phyloP scores from a whole-genome alignment of 257 asterid species.

The Eucommia ulmoides region DNA sequence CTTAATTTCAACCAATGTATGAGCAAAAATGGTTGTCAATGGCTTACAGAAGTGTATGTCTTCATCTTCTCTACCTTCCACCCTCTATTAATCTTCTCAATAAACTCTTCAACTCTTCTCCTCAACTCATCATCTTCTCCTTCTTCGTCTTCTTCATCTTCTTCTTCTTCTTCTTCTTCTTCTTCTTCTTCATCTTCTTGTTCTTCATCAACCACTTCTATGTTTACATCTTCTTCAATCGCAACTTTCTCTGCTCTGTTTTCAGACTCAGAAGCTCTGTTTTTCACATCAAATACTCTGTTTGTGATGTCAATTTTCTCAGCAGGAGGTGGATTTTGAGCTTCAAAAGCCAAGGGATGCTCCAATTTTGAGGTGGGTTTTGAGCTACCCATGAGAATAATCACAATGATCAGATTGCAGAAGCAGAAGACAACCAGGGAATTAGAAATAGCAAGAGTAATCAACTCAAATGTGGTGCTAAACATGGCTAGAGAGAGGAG shows the following conservation, averaged over 20 bases:
- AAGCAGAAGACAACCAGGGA: constrained; percentile 46
- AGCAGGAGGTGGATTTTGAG: too few species aligned
- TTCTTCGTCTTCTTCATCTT: constrained; percentile 11
- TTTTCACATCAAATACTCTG: not conserved
- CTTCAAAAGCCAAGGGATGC: not conserved
- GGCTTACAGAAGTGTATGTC: constrained; percentile 3
- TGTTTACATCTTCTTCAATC: not conserved
- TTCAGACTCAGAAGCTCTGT: not conserved
- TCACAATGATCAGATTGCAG: constrained; percentile 45
- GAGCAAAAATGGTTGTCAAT: too few species aligned
- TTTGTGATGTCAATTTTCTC: not conserved
- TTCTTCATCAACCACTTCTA: not conserved
- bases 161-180: not conserved
- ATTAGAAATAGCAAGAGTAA: constrained; percentile 42
- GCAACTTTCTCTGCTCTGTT: not conserved
- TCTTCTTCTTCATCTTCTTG: not conserved
- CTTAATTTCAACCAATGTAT: too few species aligned
- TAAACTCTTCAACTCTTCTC: constrained; percentile 27
- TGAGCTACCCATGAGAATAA: constrained; percentile 32
- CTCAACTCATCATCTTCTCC: constrained; percentile 27
- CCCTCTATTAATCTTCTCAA: constrained; percentile 21
- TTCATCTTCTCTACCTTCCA: constrained; percentile 26
- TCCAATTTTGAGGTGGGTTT: constrained; percentile 11
- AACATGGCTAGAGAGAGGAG: constrained; percentile 13
- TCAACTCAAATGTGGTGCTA: constrained; percentile 33